These are phyloP conservation scores for Sungouiella thailandica DNA, from an alignment of 805 yeast genomes.

Conservation along the genomic window DNA sequence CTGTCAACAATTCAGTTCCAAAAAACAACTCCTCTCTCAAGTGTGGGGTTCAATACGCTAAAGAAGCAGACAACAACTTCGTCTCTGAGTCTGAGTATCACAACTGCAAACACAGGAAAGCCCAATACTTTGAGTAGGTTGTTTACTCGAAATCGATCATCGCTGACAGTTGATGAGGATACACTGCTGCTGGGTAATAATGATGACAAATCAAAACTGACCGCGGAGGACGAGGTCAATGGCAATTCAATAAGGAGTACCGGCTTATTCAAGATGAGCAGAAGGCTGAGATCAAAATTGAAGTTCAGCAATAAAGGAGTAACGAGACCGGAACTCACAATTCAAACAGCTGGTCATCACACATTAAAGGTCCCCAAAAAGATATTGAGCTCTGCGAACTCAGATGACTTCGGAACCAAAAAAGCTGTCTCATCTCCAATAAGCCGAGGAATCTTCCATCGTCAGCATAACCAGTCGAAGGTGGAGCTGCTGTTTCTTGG, in stretches of 20 bases:
- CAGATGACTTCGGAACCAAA: not conserved
- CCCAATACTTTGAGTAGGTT: slow-evolving; percentile 4
- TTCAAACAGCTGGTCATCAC: slow-evolving; percentile 6
- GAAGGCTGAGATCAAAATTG: slow-evolving; percentile 4
- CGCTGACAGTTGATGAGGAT: slow-evolving; percentile 1
- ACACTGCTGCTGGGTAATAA: too few species aligned
- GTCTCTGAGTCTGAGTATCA: slow-evolving; percentile 6
- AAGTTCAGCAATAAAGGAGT: slow-evolving; percentile 2
- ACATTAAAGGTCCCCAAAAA: slow-evolving; percentile 7
- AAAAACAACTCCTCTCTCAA: slow-evolving; percentile 6
- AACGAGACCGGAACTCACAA: slow-evolving; percentile 5
- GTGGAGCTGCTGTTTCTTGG: too few species aligned
- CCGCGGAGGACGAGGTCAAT: too few species aligned
- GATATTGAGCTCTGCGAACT: slow-evolving; percentile 4
- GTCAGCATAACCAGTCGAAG: slow-evolving; percentile 1
- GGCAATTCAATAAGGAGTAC: too few species aligned
- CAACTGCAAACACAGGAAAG: slow-evolving; percentile 4
- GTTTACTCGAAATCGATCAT: slow-evolving; percentile 5
- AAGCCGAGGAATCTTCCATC: slow-evolving; percentile 2
- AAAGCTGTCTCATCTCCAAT: slow-evolving; percentile 3
- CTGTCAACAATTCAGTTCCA: slow-evolving; percentile 2
- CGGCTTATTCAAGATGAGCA: slow-evolving; percentile 3
- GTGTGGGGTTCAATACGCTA: slow-evolving; percentile 12
- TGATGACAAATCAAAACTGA: too few species aligned
- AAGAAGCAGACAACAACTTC: slow-evolving; percentile 9